Percentiles rank a stretch among this genome's conserved stretches.
phyloP scores from a whole-genome alignment of 2,329 filamentous ascomycete species.

The Grosmannia penicillata region DNA sequence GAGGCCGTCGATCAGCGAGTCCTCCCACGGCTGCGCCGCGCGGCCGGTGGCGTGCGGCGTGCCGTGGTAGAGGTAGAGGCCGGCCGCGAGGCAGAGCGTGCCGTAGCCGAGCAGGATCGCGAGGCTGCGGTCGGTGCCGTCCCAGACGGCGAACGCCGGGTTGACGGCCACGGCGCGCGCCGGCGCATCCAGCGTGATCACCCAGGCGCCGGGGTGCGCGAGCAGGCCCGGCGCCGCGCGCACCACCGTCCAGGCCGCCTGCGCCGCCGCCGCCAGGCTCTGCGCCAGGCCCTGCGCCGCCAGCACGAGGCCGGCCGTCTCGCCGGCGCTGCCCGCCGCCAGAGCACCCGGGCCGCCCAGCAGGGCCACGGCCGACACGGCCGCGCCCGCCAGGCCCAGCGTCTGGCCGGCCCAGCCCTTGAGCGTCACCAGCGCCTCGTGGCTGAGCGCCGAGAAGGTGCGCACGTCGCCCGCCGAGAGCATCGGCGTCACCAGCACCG shows the following conservation, averaged over 20 bases:
- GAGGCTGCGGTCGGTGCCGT: constrained; percentile 45
- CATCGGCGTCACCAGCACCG: constrained; percentile 34
- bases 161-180: constrained; percentile 26
- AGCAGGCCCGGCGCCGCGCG: constrained; percentile 20
- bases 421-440: constrained; percentile 49
- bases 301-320: constrained; percentile 24
- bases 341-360: too few relatives aligned
- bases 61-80: constrained; percentile 64
- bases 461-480: constrained; percentile 48
- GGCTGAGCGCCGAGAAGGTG: constrained; percentile 63
- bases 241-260: constrained; percentile 14
- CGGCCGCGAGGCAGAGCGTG: constrained; percentile 58
- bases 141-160: constrained; percentile 52
- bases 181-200: constrained; percentile 36
- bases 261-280: constrained; percentile 9
- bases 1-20: constrained; percentile 64
- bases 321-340: too few relatives aligned
- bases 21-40: constrained; percentile 52
- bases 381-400: constrained; percentile 27
- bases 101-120: constrained; percentile 73
- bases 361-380: constrained; percentile 24
- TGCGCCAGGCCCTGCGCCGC: constrained; percentile 25
- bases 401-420: too few relatives aligned
- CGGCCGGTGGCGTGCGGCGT: constrained; percentile 48
- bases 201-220: constrained; percentile 38